Evolutionary conservation across 371 early-diverging fungal genomes (phyloP), one percentile per base, ranked within the genome.

Genomic region (Mucor plumbeus): DNA sequence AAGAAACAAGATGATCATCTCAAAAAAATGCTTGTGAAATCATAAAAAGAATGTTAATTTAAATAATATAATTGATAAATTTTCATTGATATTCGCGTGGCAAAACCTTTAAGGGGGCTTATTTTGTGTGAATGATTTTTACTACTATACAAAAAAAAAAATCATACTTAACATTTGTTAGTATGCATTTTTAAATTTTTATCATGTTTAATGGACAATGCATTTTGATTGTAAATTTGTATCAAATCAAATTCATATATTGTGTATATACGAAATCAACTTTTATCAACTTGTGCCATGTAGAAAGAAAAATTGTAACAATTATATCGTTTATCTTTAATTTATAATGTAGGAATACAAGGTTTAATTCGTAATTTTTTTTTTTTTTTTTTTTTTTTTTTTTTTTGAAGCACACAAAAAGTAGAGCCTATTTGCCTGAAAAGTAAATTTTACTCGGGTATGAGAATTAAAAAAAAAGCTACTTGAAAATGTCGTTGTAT

Each of bases 391-490:
- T n/a, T n/a, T n/a, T n/a, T n/a, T n/a, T n/a, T n/a, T n/a, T n/a
- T 19, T 39, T 43, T 40, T 55, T 17, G 17, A 55, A 17, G 35
- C 55, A 55, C 59, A 39, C 61, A 61, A 21, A 53, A 40, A 34
- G 21, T 11, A 62, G 41, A 61, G 58, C 15, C 34, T 35, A 44
- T 57, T 65, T 70, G 33, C 71, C 65, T 26, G 63, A 65, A 61
- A 65, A 65, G 66, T 70, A 61, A 70, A 70, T 66, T 61, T 63
- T 57, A 56, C 66, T 70, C 71, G 63, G 71, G 71, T 65, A 62
- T 63, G 34, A 53, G 17, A 43, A 43, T 15, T 43, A 21, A 59
- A 47, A 38, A 58, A 59, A 65, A 48, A 59, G 17, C 17, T 21
- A 40, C 31, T 64, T 50, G 50, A 26, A 60, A 44, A 44, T 44